Percentiles rank a stretch among this genome's conserved stretches.
Evolutionary conservation across 1,284 basidiomycete genomes (phyloP).

Genomic region (Boletellus sp.): DNA sequence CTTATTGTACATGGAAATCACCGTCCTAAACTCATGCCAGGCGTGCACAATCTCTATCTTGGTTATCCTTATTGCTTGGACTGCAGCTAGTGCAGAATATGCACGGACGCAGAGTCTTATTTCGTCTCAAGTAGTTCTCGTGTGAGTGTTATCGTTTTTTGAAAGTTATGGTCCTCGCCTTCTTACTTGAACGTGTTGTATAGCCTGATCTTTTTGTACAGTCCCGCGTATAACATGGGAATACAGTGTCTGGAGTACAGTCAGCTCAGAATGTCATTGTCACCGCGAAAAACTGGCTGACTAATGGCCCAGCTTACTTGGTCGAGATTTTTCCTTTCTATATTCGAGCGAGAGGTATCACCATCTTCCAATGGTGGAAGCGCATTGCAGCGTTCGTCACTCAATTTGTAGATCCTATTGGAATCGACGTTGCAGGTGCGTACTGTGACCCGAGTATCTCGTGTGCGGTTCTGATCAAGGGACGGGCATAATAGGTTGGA

Average conservation of each 20-base stretch:
- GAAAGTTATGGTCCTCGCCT: not conserved
- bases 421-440: not conserved
- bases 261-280: not conserved
- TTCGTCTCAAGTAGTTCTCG: not conserved
- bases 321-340: not conserved
- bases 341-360: not conserved
- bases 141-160: not conserved
- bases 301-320: not conserved
- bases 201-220: not conserved
- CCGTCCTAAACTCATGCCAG: not conserved
- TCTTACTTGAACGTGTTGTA: not conserved
- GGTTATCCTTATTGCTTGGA: not conserved
- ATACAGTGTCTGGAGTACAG: not conserved
- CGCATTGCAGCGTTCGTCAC: not conserved
- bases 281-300: not conserved
- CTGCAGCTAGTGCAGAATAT: not conserved
- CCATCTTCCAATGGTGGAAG: not conserved
- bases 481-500: slow-evolving; percentile 6
- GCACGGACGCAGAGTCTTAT: not conserved
- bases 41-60: not conserved
- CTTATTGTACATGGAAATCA: not conserved
- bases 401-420: not conserved
- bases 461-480: not conserved
- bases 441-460: not conserved
- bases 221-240: not conserved